Percentiles rank a stretch among this genome's conserved stretches.
Evolutionary conservation across 1,139 yeast species (phyloP).

Genomic region (Lodderomyces theae): DNA sequence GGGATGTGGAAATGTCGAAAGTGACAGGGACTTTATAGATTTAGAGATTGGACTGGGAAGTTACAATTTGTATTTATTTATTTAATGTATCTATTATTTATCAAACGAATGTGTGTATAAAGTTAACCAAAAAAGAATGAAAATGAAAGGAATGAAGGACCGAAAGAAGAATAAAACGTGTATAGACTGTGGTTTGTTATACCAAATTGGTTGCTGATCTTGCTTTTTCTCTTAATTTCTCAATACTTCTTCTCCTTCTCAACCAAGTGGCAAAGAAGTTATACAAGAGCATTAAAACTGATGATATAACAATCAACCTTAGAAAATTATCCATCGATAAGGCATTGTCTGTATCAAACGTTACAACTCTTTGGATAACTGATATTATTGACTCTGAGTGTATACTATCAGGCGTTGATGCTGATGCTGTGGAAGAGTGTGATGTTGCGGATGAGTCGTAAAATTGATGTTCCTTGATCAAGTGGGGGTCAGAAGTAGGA

Average conservation of each 20-base stretch:
- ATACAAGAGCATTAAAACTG: neutral
- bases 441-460: constrained; percentile 13
- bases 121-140: too few relatives aligned
- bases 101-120: too few relatives aligned
- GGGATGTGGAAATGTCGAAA: constrained; percentile 44
- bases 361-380: neutral
- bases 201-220: constrained; percentile 1
- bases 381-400: neutral
- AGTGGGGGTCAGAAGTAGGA: constrained; percentile 22
- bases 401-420: neutral
- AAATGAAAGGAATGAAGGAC: constrained; percentile 15
- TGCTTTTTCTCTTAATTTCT: constrained; percentile 4
- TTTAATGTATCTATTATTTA: too few relatives aligned
- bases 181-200: neutral
- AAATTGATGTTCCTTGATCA: constrained; percentile 31
- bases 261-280: neutral
- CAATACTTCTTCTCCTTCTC: constrained; percentile 1
- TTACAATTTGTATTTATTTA: too few relatives aligned
- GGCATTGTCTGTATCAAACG: constrained; percentile 2
- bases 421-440: neutral
- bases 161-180: neutral
- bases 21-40: constrained; percentile 11
- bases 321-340: constrained; percentile 3
- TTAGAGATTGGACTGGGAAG: too few relatives aligned
- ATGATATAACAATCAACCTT: constrained; percentile 1